Evolutionary conservation across 2,329 filamentous ascomycete species (phyloP).

Genomic region (Cercospora janseana): DNA sequence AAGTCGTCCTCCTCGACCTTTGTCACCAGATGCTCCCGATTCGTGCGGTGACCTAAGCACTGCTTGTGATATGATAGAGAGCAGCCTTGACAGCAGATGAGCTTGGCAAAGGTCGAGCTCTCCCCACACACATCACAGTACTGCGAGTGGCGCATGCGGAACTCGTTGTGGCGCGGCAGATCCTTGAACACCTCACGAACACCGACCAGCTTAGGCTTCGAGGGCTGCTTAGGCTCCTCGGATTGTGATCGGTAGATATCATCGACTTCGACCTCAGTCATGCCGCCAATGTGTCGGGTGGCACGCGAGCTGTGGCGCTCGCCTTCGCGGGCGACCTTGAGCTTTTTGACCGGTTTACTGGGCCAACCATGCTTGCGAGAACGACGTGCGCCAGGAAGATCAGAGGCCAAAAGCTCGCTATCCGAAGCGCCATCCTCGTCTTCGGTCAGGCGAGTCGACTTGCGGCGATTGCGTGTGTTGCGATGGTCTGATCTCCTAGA

Average conservation of each 20-base stretch:
- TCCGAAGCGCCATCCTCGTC: slow-evolving; percentile 33
- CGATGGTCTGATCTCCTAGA: slow-evolving; percentile 14
- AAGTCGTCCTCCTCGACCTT: slow-evolving; percentile 76
- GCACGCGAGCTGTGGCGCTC: slow-evolving; percentile 47
- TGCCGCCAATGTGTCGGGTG: slow-evolving; percentile 47
- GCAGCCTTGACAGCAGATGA: slow-evolving; percentile 91
- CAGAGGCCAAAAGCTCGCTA: slow-evolving; percentile 40
- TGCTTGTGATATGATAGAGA: slow-evolving; percentile 76
- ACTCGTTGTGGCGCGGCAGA: slow-evolving; percentile 61
- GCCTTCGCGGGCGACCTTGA: slow-evolving; percentile 23
- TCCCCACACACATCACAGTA: slow-evolving; percentile 71
- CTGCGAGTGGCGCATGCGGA: slow-evolving; percentile 66
- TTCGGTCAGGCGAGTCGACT: slow-evolving; percentile 10
- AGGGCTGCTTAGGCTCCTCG: slow-evolving; percentile 37
- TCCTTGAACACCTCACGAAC: slow-evolving; percentile 70
- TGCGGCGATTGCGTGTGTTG: slow-evolving; percentile 20
- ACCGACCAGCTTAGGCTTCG: slow-evolving; percentile 57
- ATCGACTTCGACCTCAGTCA: slow-evolving; percentile 57
- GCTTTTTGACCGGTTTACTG: slow-evolving; percentile 17
- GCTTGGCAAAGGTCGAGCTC: slow-evolving; percentile 59
- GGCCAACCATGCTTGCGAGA: slow-evolving; percentile 28
- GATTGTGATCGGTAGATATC: slow-evolving; percentile 54
- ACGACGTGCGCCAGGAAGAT: slow-evolving; percentile 41
- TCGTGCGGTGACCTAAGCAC: slow-evolving; percentile 72
- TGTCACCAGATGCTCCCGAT: slow-evolving; percentile 82